These are phyloP conservation scores for Tolypocladium capitatum DNA, from an alignment of 2,329 filamentous ascomycete species.

Conservation along the genomic window DNA sequence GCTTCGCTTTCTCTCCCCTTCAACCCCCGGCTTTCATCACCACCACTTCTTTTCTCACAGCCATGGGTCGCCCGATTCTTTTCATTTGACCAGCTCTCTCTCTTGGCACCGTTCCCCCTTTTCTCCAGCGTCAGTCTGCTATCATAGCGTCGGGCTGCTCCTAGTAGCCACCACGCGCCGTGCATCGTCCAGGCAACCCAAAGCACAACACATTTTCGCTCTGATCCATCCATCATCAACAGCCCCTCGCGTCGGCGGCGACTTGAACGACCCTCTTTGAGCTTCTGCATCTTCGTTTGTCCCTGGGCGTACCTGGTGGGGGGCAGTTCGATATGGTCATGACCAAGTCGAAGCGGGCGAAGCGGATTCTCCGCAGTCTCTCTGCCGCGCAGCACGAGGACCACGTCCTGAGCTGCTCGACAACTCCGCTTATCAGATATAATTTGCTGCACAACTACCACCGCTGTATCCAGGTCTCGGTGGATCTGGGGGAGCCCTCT, in stretches of 20 bases:
- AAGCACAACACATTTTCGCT: not conserved
- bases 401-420: constrained; percentile 20
- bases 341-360: constrained; percentile 14
- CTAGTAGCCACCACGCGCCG: not conserved
- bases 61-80: not conserved
- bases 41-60: constrained; percentile 1
- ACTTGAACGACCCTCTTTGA: not conserved
- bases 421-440: constrained; percentile 16
- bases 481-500: constrained; percentile 16
- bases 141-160: not conserved
- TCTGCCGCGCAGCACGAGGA: constrained; percentile 22
- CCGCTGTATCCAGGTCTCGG: constrained; percentile 14
- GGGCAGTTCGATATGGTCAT: constrained; percentile 11
- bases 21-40: not conserved
- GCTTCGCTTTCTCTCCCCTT: constrained; percentile 1
- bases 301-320: constrained; percentile 1
- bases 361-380: constrained; percentile 22
- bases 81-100: not conserved
- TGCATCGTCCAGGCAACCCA: not conserved
- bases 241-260: not conserved
- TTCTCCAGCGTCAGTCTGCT: not conserved
- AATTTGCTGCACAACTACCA: constrained; percentile 17
- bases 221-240: not conserved
- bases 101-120: not conserved
- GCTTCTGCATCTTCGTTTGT: not conserved